Evolutionary conservation across 257 asterid genomes (phyloP).

Genomic region (Solanum gracilifrons): DNA sequence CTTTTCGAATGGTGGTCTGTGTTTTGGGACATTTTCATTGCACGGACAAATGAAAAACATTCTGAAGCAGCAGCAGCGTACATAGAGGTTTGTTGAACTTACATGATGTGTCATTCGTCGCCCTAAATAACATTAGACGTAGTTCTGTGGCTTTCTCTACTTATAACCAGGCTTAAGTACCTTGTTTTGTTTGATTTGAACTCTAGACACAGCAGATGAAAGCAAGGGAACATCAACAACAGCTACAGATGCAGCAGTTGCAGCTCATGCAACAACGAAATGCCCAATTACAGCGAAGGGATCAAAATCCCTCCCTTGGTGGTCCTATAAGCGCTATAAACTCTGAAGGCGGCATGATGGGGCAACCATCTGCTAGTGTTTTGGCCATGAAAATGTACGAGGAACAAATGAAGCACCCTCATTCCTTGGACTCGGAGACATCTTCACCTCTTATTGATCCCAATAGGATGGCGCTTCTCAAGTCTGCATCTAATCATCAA

Average conservation of each 20-base stretch:
- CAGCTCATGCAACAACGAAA: slow-evolving; percentile 93
- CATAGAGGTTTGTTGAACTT: slow-evolving; percentile 64
- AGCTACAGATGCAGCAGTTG: slow-evolving; percentile 86
- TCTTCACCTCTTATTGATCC: slow-evolving; percentile 76
- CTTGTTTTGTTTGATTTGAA: neutral
- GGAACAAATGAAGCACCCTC: slow-evolving; percentile 89
- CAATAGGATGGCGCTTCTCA: slow-evolving; percentile 90
- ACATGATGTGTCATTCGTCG: neutral
- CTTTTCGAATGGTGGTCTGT: slow-evolving; percentile 99
- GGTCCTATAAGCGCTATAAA: slow-evolving; percentile 67
- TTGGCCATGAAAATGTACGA: slow-evolving; percentile 95
- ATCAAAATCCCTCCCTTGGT: slow-evolving; percentile 84
- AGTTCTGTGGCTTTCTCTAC: neutral
- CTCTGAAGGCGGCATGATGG: slow-evolving; percentile 88
- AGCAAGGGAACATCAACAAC: slow-evolving; percentile 95
- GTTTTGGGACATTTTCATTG: slow-evolving; percentile 97
- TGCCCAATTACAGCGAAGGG: slow-evolving; percentile 89
- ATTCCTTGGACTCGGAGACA: slow-evolving; percentile 88
- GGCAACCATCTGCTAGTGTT: slow-evolving; percentile 93
- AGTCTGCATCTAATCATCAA: slow-evolving; percentile 82
- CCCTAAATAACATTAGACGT: neutral
- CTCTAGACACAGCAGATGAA: slow-evolving; percentile 85
- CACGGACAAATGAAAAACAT: slow-evolving; percentile 97
- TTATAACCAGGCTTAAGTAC: neutral
- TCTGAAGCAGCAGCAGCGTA: slow-evolving; percentile 99